Base-by-base conservation (phyloP, 139 green algal genomes). In the Closterium sp. region DNA sequence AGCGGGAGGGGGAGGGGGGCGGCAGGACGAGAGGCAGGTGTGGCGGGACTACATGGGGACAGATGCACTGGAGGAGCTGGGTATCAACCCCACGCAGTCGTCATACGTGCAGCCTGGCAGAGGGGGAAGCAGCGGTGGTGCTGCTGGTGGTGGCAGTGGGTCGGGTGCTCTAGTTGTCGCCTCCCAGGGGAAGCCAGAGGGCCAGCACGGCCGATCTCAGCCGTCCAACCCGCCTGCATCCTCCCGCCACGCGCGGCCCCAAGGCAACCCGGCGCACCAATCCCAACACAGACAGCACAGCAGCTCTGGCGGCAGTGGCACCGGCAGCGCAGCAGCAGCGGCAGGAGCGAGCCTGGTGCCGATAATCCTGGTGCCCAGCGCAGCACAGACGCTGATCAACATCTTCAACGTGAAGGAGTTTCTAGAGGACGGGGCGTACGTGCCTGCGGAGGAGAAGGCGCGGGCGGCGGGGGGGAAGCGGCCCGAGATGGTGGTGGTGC, bases 351-450 rank as follows among this genome's bases (percentile, higher is more conserved):
- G 29, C 30, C 85, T 88, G 29, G 85, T 87, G 21, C 96, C 96
- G 31, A 96, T 97, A 62, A 96, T 97, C 50, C 91, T 97, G n/a
- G 96, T 97, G 32, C 96, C 96, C 0, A 92, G 93, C 6, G 96
- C 90, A n/a, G 79, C 94, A 17, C 94, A 92, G 34, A 92, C 96
- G 4, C 85, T 96, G 42, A 45, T 97, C 62, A 97, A 96, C 88
- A 97, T 96, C 91, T 96, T 95, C 96, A 97, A 97, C 84, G 91
- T 89, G 32, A 89, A 95, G 70, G 27, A 73, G 2, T 96, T 97
- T 28, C 89, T 97, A 86, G 95, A 97, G 91, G 31, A 94, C 17
- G 95, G 96, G 11, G 28, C 31, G n/a, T 97, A 95, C 93, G 73
- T 86, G n/a, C 90, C 91, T 0, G 70, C 84, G 13, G 87, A 97